These are phyloP conservation scores for Microbotryomycetes sp. DNA, from an alignment of 1,284 basidiomycete species.

Conservation along the genomic window DNA sequence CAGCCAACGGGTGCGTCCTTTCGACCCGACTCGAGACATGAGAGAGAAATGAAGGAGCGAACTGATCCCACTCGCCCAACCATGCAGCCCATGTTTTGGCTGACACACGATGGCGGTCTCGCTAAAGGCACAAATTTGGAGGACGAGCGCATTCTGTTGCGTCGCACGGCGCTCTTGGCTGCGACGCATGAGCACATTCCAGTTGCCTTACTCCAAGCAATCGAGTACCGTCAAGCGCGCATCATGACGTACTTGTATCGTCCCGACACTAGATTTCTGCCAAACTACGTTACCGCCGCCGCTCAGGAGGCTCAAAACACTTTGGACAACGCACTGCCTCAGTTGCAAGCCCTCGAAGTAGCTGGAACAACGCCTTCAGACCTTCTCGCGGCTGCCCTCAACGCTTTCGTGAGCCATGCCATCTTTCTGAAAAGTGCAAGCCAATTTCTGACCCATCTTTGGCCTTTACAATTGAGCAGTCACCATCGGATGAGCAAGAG, in stretches of 20 bases:
- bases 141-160: conserved; percentile 46
- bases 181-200: conserved; percentile 51
- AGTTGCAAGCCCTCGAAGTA: neutral
- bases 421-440: no score
- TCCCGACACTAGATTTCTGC: neutral
- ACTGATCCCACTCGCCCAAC: no score
- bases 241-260: conserved; percentile 24
- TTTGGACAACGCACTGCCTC: neutral
- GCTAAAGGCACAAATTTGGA: conserved; percentile 26
- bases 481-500: conserved; percentile 16
- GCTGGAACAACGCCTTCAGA: neutral
- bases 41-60: no score
- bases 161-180: conserved; percentile 51
- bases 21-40: no score
- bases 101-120: conserved; percentile 53
- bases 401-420: neutral
- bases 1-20: conserved; percentile 45
- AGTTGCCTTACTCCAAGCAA: conserved; percentile 50
- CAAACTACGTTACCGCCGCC: neutral
- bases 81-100: conserved; percentile 62
- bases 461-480: no score
- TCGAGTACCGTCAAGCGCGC: conserved; percentile 46
- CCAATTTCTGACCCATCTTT: no score
- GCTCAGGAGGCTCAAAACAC: neutral
- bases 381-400: neutral